Evolutionary conservation across 2,329 filamentous ascomycete species (phyloP).

Genomic region (Diplocarpon mali): DNA sequence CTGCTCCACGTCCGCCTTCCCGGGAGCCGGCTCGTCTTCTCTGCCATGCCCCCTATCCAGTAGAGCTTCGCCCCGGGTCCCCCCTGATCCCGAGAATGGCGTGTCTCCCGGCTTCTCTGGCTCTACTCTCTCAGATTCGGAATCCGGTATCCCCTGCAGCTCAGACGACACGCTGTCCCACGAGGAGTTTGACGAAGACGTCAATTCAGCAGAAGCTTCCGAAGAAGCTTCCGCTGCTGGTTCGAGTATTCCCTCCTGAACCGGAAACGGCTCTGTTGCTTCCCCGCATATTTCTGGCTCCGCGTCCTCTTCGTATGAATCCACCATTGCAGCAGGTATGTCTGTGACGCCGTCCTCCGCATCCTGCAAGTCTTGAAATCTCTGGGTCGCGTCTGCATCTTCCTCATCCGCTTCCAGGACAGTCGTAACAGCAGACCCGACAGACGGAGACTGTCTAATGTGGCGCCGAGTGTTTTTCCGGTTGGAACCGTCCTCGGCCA

Average conservation of each 20-base stretch:
- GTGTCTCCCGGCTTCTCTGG: background rate
- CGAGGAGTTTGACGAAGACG: conserved; percentile 10
- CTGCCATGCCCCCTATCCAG: background rate
- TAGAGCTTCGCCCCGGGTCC: background rate
- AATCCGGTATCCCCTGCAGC: conserved; percentile 17
- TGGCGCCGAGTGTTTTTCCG: conserved; percentile 72
- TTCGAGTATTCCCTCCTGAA: background rate
- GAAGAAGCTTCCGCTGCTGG: background rate
- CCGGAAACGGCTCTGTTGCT: background rate
- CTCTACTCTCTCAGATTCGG: conserved; percentile 14
- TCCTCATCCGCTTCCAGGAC: conserved; percentile 80
- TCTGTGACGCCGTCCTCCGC: conserved; percentile 26
- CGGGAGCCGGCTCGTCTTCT: background rate
- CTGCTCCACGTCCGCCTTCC: background rate
- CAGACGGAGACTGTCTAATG: conserved; percentile 67
- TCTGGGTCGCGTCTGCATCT: conserved; percentile 39
- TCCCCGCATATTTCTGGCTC: conserved; percentile 10
- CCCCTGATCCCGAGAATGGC: background rate
- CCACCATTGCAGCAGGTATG: conserved; percentile 25
- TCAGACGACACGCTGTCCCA: conserved; percentile 16
- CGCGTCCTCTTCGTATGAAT: conserved; percentile 21
- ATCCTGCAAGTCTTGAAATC: conserved; percentile 37
- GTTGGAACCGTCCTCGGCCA: conserved; percentile 40
- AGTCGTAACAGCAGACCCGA: conserved; percentile 66
- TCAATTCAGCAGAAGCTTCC: conserved; percentile 3